phyloP scores from a whole-genome alignment of 2,329 filamentous ascomycete species.

The Colletotrichum simmondsii region DNA sequence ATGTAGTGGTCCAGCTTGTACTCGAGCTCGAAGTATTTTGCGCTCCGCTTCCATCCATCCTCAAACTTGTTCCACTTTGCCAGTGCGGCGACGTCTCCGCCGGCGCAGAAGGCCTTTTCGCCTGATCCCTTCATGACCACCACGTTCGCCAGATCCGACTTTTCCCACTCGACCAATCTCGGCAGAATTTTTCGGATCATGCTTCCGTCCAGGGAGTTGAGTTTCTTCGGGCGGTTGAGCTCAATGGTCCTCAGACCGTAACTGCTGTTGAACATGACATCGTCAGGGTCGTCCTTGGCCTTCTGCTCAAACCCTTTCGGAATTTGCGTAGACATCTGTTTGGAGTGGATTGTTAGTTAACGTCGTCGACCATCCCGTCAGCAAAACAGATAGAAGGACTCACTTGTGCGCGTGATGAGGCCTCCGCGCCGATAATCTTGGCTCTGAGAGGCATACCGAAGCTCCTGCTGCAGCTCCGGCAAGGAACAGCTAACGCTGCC shows the following conservation, averaged over 20 bases:
- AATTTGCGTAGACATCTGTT: conserved; percentile 50
- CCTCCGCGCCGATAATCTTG: conserved; percentile 67
- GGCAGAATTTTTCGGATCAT: conserved; percentile 97
- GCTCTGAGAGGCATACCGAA: conserved; percentile 83
- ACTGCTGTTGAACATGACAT: conserved; percentile 90
- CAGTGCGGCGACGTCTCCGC: conserved; percentile 87
- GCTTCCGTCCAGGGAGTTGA: conserved; percentile 91
- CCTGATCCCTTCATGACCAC: conserved; percentile 93
- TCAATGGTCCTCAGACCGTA: conserved; percentile 93
- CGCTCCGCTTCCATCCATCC: conserved; percentile 79
- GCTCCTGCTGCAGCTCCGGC: conserved; percentile 52
- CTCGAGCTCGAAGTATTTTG: conserved; percentile 92
- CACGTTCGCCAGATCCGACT: conserved; percentile 93
- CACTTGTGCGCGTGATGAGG: conserved; percentile 33
- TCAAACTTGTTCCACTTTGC: conserved; percentile 75
- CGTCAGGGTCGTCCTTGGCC: conserved; percentile 80
- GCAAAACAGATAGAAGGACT: not conserved
- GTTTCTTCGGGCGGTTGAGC: conserved; percentile 91
- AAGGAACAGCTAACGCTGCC: conserved; percentile 57
- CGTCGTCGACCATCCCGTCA: not conserved
- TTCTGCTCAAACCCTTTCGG: conserved; percentile 61
- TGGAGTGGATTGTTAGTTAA: not conserved
- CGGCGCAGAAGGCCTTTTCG: conserved; percentile 87
- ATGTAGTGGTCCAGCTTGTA: conserved; percentile 97
- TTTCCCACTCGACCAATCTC: conserved; percentile 90